Conservation (phyloP, 768 basidiomycete genomes). For the Agaricus blazei region DNA sequence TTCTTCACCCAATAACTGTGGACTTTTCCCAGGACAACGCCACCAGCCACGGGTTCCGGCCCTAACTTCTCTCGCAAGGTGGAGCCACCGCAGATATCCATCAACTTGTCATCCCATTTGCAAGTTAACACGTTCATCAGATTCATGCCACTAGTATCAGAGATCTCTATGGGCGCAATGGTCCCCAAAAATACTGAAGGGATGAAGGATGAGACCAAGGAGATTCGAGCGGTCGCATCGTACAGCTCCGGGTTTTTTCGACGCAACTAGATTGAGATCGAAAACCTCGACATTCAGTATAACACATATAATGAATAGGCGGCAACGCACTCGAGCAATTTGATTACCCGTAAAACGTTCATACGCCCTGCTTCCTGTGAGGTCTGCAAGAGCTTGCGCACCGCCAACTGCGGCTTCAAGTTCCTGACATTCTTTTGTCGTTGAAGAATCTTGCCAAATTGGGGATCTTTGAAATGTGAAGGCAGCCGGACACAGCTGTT, state of each 20-base stretch:
- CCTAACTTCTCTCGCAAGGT: slow-evolving; percentile 68
- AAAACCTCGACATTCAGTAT: neutral
- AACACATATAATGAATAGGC: neutral
- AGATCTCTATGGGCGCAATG: slow-evolving; percentile 79
- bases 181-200: slow-evolving; percentile 76
- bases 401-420: slow-evolving; percentile 69
- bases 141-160: slow-evolving; percentile 90
- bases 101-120: slow-evolving; percentile 67
- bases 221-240: slow-evolving; percentile 58
- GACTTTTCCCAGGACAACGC: slow-evolving; percentile 60
- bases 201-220: slow-evolving; percentile 79
- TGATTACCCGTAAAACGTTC: slow-evolving; percentile 88
- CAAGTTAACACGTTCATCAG: slow-evolving; percentile 71
- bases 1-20: slow-evolving; percentile 65
- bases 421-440: slow-evolving; percentile 64
- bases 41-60: slow-evolving; percentile 71
- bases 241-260: slow-evolving; percentile 50
- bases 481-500: slow-evolving; percentile 58
- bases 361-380: slow-evolving; percentile 81
- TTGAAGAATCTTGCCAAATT: slow-evolving; percentile 92
- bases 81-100: slow-evolving; percentile 65
- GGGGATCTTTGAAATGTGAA: slow-evolving; percentile 68
- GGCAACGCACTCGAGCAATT: slow-evolving; percentile 55
- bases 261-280: slow-evolving; percentile 41
- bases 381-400: slow-evolving; percentile 61